Base-by-base conservation (phyloP, 2,329 filamentous ascomycete species). In the Fusarium fujikuroi region DNA sequence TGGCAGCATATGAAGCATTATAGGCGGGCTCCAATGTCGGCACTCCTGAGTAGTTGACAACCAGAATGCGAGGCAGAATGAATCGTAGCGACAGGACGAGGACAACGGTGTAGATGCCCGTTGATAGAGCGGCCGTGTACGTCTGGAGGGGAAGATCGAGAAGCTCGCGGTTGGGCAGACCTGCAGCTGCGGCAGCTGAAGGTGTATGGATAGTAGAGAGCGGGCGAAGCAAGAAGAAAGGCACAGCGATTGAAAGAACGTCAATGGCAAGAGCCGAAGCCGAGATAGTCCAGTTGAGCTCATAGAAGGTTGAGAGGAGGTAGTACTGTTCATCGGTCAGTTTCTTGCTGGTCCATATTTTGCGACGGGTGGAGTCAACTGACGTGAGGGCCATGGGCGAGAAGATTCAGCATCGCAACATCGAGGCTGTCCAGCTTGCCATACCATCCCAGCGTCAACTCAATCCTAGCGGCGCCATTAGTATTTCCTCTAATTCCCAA, bases 291-390 rank as follows among this genome's bases (percentile, higher is more conserved):
- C 88, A 84, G 32, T 88, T 87, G 74, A 97, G 87, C 40, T 86
- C 83, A 87, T 97, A 97, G 85, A 97, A 97, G 59, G 90, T 90
- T 36, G 87, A 86, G 34, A 97, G 86, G 47, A 98, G 90, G 79
- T 93, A 93, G 70, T 92, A 89, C 89, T 91, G 23, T 28, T 36
- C 19, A 50, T n/a, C 25, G 40, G 74, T 77, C 36, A 78, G 72
- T 39, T 39, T 65, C 65, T 40, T 46, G n/a, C 32, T 40, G 25
- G 23, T 44, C 43, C 32, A 42, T 25, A 43, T 56, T 52, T 40
- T 9, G 50, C 16, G 56, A 23, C 56, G 74, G 46, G 40, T 46
- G 42, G 62, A 56, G 63, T 60, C 52, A 32, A 83, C 88, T 83
- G 80, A 91, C 89, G 76, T 90, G 89, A 47, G 95, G 95, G 25